A percentile compares a stretch with the other conserved stretches of the same genome.
Conservation (phyloP, 164 flowering plant genomes). For the Stephania yunnanensis region DNA sequence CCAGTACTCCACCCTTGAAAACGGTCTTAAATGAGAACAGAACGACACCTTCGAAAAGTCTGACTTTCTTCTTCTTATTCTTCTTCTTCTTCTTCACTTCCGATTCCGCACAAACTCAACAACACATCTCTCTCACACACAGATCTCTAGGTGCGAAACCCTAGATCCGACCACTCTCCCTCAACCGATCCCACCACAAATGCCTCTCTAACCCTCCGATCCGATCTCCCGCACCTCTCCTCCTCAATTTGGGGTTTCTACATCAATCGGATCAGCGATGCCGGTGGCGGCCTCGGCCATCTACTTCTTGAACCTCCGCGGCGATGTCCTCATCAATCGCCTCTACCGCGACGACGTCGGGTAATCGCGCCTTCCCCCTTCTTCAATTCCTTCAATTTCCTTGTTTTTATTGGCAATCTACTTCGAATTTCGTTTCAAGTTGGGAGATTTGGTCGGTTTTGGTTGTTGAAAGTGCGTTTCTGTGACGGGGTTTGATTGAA, state of each 20-base stretch:
- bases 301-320: constrained; percentile 92
- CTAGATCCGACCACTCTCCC: constrained; percentile 9
- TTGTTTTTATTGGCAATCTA: not conserved
- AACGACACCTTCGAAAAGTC: not conserved
- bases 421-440: not conserved
- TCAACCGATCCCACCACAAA: not conserved
- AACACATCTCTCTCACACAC: not conserved
- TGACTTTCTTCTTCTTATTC: no score
- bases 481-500: not conserved
- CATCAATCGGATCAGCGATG: constrained; percentile 44
- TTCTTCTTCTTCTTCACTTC: not conserved
- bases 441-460: not conserved
- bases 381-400: not conserved
- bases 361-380: constrained; percentile 27
- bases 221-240: constrained; percentile 8
- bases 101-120: not conserved
- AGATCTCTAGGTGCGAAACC: constrained; percentile 6
- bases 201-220: constrained; percentile 3
- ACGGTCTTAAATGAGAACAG: not conserved
- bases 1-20: not conserved
- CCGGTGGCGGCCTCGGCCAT: constrained; percentile 99
- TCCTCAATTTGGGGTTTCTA: not conserved
- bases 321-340: constrained; percentile 98
- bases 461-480: not conserved
- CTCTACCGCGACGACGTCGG: constrained; percentile 98